phyloP scores from a whole-genome alignment of 495 filamentous ascomycete genomes.

The Lasiosphaeriaceae sp. region DNA sequence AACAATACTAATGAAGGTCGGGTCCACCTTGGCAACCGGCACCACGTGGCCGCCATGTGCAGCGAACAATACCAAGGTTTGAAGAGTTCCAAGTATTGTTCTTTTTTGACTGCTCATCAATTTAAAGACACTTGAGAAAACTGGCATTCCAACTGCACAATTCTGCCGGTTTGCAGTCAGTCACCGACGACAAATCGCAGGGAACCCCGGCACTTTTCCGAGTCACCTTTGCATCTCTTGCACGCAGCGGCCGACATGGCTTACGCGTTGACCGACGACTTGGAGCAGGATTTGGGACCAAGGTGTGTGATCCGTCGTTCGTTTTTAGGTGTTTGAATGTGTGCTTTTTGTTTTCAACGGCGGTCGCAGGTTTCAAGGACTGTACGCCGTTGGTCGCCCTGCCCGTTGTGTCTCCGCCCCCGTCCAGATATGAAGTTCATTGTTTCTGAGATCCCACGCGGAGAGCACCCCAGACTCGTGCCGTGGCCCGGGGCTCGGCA shows the following conservation, averaged over 20 bases:
- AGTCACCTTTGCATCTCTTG: neutral
- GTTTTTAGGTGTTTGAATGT: no score
- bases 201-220: neutral
- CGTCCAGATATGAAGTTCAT: neutral
- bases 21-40: no score
- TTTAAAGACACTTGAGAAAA: no score
- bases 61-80: no score
- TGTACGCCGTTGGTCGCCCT: neutral
- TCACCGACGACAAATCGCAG: neutral
- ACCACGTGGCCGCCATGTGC: no score
- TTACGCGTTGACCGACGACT: neutral
- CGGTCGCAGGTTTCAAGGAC: no score
- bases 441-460: neutral
- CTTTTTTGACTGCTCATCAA: no score
- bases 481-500: neutral
- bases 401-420: neutral
- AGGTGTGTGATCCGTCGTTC: neutral
- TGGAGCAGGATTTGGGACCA: neutral
- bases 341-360: no score
- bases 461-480: neutral
- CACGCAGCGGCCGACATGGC: neutral
- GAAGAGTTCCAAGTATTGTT: no score
- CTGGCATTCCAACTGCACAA: neutral
- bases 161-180: neutral
- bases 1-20: no score